phyloP scores from a whole-genome alignment of 805 yeast genomes.

The Isabelozyma gotoi region DNA sequence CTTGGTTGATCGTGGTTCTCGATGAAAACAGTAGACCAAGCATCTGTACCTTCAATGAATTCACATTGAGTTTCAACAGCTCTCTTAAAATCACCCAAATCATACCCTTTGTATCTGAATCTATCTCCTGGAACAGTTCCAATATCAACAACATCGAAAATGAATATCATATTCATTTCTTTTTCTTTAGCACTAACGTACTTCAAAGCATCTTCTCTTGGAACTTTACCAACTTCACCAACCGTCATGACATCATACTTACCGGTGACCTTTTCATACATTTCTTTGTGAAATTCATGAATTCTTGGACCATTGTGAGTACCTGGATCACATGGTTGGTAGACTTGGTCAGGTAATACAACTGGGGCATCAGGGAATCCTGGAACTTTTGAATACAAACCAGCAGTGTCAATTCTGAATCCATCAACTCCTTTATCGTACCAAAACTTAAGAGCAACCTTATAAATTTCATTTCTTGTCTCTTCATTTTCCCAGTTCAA shows the following conservation, averaged over 20 bases:
- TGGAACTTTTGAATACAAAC: constrained; percentile 45
- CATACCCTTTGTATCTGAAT: constrained; percentile 27
- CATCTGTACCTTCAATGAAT: constrained; percentile 45
- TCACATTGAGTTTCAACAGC: constrained; percentile 27
- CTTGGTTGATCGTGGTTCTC: constrained; percentile 58
- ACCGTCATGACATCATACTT: constrained; percentile 50
- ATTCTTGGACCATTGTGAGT: constrained; percentile 47
- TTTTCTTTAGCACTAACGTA: constrained; percentile 33
- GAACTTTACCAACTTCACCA: constrained; percentile 47
- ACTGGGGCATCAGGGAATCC: constrained; percentile 45
- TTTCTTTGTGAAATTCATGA: constrained; percentile 51
- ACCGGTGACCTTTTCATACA: constrained; percentile 36
- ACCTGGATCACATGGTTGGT: constrained; percentile 31
- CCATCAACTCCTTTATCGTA: constrained; percentile 52
- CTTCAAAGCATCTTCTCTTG: constrained; percentile 34
- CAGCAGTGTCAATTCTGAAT: constrained; percentile 51
- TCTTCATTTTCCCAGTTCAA: constrained; percentile 53
- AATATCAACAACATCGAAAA: constrained; percentile 24
- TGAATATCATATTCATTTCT: constrained; percentile 27
- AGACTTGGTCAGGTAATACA: constrained; percentile 31
- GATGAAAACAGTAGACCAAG: constrained; percentile 49
- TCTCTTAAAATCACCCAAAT: constrained; percentile 34
- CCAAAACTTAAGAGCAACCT: constrained; percentile 48
- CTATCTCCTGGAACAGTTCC: constrained; percentile 32
- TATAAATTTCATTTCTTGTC: constrained; percentile 29